Evolutionary conservation across 2,329 filamentous ascomycete species (phyloP).

Genomic region (Curvularia sp.): DNA sequence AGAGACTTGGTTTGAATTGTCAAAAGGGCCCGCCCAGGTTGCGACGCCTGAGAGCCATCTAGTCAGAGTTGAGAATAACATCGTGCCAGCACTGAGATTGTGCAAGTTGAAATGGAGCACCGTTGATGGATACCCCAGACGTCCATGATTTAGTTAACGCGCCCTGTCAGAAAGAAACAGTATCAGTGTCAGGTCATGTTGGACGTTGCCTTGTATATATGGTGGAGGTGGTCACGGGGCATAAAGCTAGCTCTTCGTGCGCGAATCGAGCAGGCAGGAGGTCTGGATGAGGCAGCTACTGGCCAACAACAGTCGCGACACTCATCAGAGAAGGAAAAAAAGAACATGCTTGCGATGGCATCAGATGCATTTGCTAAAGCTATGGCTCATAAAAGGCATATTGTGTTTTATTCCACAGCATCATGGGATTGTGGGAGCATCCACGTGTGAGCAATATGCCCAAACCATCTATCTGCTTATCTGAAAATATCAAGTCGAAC

Average conservation of each 20-base stretch:
- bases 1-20: neutral
- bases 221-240: conserved; percentile 21
- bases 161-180: neutral
- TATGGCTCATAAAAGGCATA: neutral
- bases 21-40: neutral
- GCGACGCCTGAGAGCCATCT: conserved; percentile 7
- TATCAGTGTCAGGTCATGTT: neutral
- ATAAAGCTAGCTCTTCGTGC: conserved; percentile 12
- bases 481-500: neutral
- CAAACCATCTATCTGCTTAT: neutral
- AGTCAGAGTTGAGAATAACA: conserved; percentile 7
- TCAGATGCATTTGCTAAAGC: neutral
- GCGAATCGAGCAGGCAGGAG: conserved; percentile 27
- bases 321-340: neutral
- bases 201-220: neutral
- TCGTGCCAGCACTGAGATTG: conserved; percentile 6
- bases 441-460: neutral
- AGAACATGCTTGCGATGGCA: neutral
- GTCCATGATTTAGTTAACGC: neutral
- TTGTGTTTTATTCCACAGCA: neutral
- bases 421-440: neutral
- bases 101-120: conserved; percentile 7
- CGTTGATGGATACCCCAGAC: neutral
- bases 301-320: neutral
- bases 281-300: conserved; percentile 6